Conservation (phyloP, 495 filamentous ascomycete species). For the Cairneyella variabilis region DNA sequence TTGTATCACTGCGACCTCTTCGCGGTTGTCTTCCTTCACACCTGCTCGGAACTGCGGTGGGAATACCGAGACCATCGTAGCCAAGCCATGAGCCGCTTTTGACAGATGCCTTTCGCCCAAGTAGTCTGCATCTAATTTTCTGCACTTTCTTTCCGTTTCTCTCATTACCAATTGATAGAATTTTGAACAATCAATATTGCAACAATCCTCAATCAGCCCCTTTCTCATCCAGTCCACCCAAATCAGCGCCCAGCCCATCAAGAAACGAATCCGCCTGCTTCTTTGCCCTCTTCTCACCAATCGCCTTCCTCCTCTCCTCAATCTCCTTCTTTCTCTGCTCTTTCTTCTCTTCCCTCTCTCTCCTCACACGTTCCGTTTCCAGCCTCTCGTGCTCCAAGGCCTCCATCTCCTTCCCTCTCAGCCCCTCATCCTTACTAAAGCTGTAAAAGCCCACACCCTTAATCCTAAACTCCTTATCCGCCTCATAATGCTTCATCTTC, state of each 20-base stretch:
- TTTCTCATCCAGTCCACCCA: constrained; percentile 2
- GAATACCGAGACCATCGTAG: too few relatives aligned
- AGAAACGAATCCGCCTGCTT: constrained; percentile 73
- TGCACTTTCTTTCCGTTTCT: too few relatives aligned
- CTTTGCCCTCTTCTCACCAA: constrained; percentile 53
- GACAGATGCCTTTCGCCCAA: too few relatives aligned
- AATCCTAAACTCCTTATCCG: constrained; percentile 71
- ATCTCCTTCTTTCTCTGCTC: constrained; percentile 45
- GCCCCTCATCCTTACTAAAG: constrained; percentile 68
- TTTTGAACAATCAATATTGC: too few relatives aligned
- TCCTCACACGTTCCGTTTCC: constrained; percentile 61
- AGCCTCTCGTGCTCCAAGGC: constrained; percentile 59
- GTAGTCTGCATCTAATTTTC: too few relatives aligned
- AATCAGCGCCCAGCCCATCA: constrained; percentile 42
- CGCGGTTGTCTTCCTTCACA: too few relatives aligned
- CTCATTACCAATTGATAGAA: too few relatives aligned
- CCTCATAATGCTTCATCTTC: constrained; percentile 78
- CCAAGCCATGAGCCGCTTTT: too few relatives aligned
- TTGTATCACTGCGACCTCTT: too few relatives aligned
- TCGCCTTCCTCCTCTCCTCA: constrained; percentile 48
- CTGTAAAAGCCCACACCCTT: constrained; percentile 89
- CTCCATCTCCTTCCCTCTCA: constrained; percentile 70
- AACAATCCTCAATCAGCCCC: not conserved
- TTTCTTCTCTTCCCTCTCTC: constrained; percentile 47
- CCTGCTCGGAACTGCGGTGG: too few relatives aligned